Conservation (phyloP, 306 rosid genomes). For the Gillenia trifoliata region DNA sequence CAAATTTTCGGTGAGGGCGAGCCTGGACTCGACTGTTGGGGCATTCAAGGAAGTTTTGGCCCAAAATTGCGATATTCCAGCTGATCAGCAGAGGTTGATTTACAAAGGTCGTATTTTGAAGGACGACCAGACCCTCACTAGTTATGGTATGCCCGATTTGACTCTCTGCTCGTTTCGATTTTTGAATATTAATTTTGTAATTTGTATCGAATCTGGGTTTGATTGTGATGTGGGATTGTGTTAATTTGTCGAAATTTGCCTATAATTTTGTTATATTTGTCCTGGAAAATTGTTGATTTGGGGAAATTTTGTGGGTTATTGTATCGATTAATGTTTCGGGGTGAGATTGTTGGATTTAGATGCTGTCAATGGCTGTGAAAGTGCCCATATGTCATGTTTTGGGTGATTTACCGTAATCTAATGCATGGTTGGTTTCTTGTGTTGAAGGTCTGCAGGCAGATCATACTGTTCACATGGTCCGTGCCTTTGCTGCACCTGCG, state of each 20-base stretch:
- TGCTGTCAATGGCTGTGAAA: neutral
- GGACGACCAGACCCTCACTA: conserved; percentile 42
- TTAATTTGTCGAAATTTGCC: neutral
- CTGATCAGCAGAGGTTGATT: conserved; percentile 47
- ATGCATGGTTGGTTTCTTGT: neutral
- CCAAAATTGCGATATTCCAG: conserved; percentile 43
- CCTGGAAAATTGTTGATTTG: neutral
- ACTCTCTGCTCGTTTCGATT: neutral
- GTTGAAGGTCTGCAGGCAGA: conserved; percentile 45
- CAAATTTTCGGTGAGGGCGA: conserved; percentile 33
- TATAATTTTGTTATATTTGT: neutral
- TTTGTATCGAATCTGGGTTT: neutral
- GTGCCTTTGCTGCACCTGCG: conserved; percentile 42
- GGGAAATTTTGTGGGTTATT: neutral
- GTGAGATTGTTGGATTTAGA: neutral
- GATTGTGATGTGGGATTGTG: conserved; percentile 2
- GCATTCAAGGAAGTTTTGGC: conserved; percentile 35
- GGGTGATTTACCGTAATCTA: neutral
- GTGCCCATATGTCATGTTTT: neutral
- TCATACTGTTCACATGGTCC: conserved; percentile 62
- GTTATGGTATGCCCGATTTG: conserved; percentile 28
- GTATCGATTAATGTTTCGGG: neutral
- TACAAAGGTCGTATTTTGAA: conserved; percentile 55
- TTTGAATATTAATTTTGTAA: neutral
- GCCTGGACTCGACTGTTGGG: conserved; percentile 27